A percentile compares a stretch with the other conserved stretches of the same genome.
Evolutionary conservation across 768 basidiomycete genomes (phyloP).

Genomic region (Mrakia blollopis): DNA sequence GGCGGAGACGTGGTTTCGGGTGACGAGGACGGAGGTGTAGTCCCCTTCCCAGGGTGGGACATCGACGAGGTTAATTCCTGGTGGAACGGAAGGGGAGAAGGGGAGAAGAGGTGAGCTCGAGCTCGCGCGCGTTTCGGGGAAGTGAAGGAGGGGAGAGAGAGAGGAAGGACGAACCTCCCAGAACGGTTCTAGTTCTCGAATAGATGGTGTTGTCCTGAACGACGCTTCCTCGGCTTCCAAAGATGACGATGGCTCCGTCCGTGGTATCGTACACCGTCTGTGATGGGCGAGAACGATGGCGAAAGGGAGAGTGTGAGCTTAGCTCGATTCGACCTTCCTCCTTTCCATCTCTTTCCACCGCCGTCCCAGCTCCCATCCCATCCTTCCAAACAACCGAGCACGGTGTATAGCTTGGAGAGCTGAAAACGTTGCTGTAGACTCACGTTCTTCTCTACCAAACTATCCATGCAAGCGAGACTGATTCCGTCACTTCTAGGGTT

Average conservation of each 20-base stretch:
- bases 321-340: not conserved
- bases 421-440: too few species aligned
- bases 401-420: not conserved
- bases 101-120: not conserved
- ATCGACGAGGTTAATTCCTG: conserved; percentile 46
- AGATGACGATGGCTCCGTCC: conserved; percentile 45
- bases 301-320: not conserved
- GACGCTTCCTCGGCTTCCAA: conserved; percentile 42
- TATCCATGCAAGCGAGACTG: conserved; percentile 46
- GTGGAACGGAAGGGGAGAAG: not conserved
- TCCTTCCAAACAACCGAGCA: not conserved
- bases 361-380: not conserved
- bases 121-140: not conserved
- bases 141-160: not conserved
- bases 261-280: conserved; percentile 45
- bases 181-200: conserved; percentile 40
- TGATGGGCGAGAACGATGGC: not conserved
- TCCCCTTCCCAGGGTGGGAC: conserved; percentile 45
- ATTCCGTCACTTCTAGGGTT: conserved; percentile 45
- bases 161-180: conserved; percentile 39
- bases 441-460: conserved; percentile 43
- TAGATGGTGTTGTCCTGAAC: conserved; percentile 42
- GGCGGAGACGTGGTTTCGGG: conserved; percentile 43
- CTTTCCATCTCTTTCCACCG: not conserved
- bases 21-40: conserved; percentile 41